Base-by-base conservation (phyloP, 192 early-diverging fungal species). In the Gonapodya sp. region DNA sequence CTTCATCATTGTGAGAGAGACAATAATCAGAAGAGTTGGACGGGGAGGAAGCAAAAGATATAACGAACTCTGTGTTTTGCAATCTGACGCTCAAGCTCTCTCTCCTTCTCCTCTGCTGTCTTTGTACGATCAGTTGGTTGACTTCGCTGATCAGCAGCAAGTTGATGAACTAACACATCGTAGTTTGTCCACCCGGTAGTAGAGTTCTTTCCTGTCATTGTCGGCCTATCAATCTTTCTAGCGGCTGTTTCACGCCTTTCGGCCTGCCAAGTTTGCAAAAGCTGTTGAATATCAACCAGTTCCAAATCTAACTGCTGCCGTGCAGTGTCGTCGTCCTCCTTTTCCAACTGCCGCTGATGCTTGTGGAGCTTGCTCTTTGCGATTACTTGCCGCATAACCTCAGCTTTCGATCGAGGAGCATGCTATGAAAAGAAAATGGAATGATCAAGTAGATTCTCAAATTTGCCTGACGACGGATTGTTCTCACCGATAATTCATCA, bases 351-450 rank as follows among this genome's bases (percentile, higher is more conserved):
- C 8, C 96, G 93, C 83, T 99, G 96, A 73, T 91, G 86, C 83
- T 98, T 98, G 89, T 98, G 92, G 81, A 91, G 82, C 86, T 99
- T 99, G 87, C 94, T 95, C 87, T 99, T 99, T 46, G 94, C 94
- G 82, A 99, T 98, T 34, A 99, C 84, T 84, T 99, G 97, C 84
- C 94, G 93, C 98, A 98, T 98, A 46, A 99, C 85, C 86, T 99
- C 98, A 35, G 90, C 91, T 86, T 96, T 96, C 35, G 94, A 91
- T 86, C 97, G 46, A 88, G 89, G 36, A 87, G 88, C 87, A 73
- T 84, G 83, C 30, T 85, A 84, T 35, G 86, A 84, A 32, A 79
- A 34, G 36, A 31, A 81, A 30, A 64, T 81, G n/a, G 33, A 1
- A 34, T 16, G 33, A 31, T 34, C 31, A 73, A 18, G 0, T 78